These are phyloP conservation scores for Edaphochlamys debaryana DNA, from an alignment of 139 green algal species.

Conservation along the genomic window DNA sequence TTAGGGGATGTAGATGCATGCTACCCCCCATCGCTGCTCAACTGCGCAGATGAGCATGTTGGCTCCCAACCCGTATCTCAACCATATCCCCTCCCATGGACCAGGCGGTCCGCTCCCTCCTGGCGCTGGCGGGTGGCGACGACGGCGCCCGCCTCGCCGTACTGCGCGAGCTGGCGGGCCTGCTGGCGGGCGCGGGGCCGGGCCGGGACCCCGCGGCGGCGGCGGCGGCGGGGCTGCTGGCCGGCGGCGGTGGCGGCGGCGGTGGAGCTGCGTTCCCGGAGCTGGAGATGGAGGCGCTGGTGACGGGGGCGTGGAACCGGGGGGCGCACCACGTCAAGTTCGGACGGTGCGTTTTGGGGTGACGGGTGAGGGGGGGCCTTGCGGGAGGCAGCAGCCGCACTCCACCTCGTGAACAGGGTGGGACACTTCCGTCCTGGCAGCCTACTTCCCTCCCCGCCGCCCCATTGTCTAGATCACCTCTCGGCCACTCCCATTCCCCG, in stretches of 20 bases:
- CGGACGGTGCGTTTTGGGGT: not conserved
- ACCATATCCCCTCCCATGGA: not conserved
- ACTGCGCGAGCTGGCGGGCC: slow-evolving; percentile 13
- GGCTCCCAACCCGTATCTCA: too few species aligned
- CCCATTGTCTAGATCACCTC: not conserved
- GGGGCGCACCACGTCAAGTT: slow-evolving; percentile 33
- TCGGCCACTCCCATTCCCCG: not conserved
- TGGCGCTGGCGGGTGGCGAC: slow-evolving; percentile 24
- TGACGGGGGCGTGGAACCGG: slow-evolving; percentile 25
- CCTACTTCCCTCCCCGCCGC: not conserved
- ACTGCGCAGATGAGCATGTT: too few species aligned
- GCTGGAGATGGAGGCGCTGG: slow-evolving; percentile 10
- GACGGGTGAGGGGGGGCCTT: not conserved
- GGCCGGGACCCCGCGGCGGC: not conserved
- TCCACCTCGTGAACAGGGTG: too few species aligned
- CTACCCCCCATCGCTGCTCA: too few species aligned
- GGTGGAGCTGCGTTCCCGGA: too few species aligned
- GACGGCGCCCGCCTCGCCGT: slow-evolving; percentile 8
- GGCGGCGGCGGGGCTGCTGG: too few species aligned
- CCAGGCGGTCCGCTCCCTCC: slow-evolving; percentile 1
- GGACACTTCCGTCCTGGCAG: too few species aligned
- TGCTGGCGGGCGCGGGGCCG: not conserved
- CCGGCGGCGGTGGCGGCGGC: not conserved
- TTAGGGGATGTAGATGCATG: too few species aligned
- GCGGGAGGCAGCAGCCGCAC: too few species aligned